These are phyloP conservation scores for Nothophoma quercina DNA, from an alignment of 2,329 filamentous ascomycete species.

Conservation along the genomic window DNA sequence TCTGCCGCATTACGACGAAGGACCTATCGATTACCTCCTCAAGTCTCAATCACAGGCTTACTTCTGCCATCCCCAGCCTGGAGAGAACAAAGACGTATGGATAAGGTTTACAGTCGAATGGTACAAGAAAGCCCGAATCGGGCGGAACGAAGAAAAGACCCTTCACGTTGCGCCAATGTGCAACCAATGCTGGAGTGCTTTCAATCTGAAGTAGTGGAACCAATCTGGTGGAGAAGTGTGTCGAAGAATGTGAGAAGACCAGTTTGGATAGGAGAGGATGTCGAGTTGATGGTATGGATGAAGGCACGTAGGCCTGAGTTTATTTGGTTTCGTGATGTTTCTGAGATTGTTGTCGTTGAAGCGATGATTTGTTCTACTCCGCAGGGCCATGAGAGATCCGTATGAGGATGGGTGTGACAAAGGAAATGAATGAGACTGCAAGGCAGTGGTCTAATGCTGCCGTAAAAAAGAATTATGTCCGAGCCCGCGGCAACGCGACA, in stretches of 20 bases:
- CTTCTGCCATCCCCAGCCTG: conserved; percentile 29
- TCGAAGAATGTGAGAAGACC: conserved; percentile 27
- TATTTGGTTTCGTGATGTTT: conserved; percentile 46
- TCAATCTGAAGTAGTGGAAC: conserved; percentile 12
- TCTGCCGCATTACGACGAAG: conserved; percentile 38
- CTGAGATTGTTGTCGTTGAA: conserved; percentile 37
- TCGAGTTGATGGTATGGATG: conserved; percentile 29
- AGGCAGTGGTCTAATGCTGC: conserved; percentile 39
- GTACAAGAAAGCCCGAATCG: conserved; percentile 17
- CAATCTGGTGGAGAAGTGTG: conserved; percentile 32
- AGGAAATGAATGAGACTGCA: conserved; percentile 44
- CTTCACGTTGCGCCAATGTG: conserved; percentile 11
- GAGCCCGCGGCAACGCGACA: conserved; percentile 22
- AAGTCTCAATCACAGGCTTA: conserved; percentile 29
- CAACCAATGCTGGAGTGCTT: conserved; percentile 9
- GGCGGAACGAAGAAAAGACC: conserved; percentile 13
- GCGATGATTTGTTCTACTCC: conserved; percentile 36
- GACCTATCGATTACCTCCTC: conserved; percentile 30
- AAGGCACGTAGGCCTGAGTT: conserved; percentile 41
- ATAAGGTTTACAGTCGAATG: conserved; percentile 23
- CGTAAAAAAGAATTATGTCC: conserved; percentile 28
- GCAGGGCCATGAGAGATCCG: conserved; percentile 40
- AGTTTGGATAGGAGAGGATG: conserved; percentile 28
- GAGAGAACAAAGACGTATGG: conserved; percentile 35
- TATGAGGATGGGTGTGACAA: conserved; percentile 46